Conservation (phyloP, 768 basidiomycete genomes). For the Tricholoma flavovirens region DNA sequence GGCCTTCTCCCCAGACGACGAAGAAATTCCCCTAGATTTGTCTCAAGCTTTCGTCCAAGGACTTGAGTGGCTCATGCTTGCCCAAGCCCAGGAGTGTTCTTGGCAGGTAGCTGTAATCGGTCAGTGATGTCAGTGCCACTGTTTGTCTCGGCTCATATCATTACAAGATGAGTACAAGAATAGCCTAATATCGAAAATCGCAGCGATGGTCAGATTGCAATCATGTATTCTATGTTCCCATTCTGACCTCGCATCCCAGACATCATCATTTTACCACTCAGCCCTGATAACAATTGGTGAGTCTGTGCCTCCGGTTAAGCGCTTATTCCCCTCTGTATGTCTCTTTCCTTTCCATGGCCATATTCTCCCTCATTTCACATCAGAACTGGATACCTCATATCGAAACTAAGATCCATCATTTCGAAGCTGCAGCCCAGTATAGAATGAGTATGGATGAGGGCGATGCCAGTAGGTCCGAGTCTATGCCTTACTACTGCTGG, state of each 20-base stretch:
- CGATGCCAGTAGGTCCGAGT: slow-evolving; percentile 59
- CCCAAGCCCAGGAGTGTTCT: slow-evolving; percentile 94
- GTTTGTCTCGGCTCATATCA: slow-evolving; percentile 9
- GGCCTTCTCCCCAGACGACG: slow-evolving; percentile 37
- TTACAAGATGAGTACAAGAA: slow-evolving; percentile 66
- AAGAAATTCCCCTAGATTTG: slow-evolving; percentile 63
- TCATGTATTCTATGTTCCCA: not conserved
- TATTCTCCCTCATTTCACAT: not conserved
- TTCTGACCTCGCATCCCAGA: slow-evolving; percentile 26
- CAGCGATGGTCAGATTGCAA: slow-evolving; percentile 49
- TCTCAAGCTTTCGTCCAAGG: slow-evolving; percentile 52
- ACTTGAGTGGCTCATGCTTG: slow-evolving; percentile 75
- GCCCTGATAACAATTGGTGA: slow-evolving; percentile 40
- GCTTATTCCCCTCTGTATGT: slow-evolving; percentile 51
- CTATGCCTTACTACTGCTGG: not conserved
- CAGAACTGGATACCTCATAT: slow-evolving; percentile 81
- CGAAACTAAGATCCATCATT: slow-evolving; percentile 79
- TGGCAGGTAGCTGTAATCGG: slow-evolving; percentile 92
- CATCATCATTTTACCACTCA: slow-evolving; percentile 58
- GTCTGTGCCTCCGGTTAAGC: slow-evolving; percentile 37
- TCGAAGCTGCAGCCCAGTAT: slow-evolving; percentile 83
- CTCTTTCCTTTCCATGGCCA: not conserved
- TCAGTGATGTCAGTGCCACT: slow-evolving; percentile 27
- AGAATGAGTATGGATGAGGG: slow-evolving; percentile 87
- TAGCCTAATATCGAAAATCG: slow-evolving; percentile 75